Percentiles rank a stretch among this genome's conserved stretches.
Conservation (phyloP, 331 rosid genomes). For the Quercus lobata region DNA sequence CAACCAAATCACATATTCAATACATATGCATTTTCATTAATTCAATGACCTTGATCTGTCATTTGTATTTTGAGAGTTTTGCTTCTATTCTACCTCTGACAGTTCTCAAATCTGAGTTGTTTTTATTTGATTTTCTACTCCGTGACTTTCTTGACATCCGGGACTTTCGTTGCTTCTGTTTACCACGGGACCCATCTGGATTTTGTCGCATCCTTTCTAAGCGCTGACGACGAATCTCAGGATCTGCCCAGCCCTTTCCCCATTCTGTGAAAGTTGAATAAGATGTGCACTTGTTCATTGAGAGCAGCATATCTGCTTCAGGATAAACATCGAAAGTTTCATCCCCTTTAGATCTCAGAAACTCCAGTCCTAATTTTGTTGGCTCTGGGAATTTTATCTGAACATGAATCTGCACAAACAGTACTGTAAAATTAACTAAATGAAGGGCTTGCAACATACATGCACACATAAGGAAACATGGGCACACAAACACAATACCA, state of each 20-base stretch:
- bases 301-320: slow-evolving; percentile 88
- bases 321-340: slow-evolving; percentile 57
- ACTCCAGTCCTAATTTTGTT: slow-evolving; percentile 65
- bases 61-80: slow-evolving; percentile 43
- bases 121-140: slow-evolving; percentile 38
- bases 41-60: slow-evolving; percentile 5
- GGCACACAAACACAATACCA: not conserved
- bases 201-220: slow-evolving; percentile 41
- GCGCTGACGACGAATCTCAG: slow-evolving; percentile 83
- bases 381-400: slow-evolving; percentile 67
- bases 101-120: slow-evolving; percentile 37
- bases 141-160: slow-evolving; percentile 18
- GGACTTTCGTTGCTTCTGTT: slow-evolving; percentile 1
- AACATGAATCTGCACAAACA: slow-evolving; percentile 54
- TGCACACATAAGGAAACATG: not conserved
- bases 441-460: not conserved
- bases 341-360: slow-evolving; percentile 37
- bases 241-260: slow-evolving; percentile 97
- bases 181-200: not conserved
- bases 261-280: slow-evolving; percentile 78
- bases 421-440: not conserved
- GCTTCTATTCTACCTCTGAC: slow-evolving; percentile 69
- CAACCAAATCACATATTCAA: not conserved
- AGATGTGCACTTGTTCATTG: slow-evolving; percentile 36
- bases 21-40: not conserved